Evolutionary conservation across 2,329 filamentous ascomycete genomes (phyloP), one percentile per base, ranked within the genome.

Genomic region (Trematosphaeria pertusa): DNA sequence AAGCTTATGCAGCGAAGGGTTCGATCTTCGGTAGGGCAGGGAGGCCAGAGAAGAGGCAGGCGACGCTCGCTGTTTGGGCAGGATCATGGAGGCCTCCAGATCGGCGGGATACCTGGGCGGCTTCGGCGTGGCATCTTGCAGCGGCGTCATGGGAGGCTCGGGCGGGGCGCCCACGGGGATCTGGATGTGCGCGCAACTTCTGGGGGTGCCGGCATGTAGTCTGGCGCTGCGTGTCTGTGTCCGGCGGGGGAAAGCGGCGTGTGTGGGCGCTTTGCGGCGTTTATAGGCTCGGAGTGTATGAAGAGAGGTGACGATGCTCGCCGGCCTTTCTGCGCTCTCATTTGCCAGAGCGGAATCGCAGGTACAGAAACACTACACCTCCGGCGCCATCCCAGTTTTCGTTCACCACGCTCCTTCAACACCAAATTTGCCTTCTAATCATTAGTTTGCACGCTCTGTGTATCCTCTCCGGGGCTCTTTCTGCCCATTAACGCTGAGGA

Each of bases 41-140:
- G 76, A 74, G 15, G 77, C 73, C 28, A 87, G 77, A 78, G 74
- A 88, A 80, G 59, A 86, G 71, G 69, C 85, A 77, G 65, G 87
- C 43, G 75, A 76, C 40, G 65, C 74, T 52, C 78, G 75, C 47
- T 86, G 82, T 74, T 86, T 89, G 54, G 84, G 81, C 48, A 85
- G 71, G 46, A 73, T 70, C 66, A 81, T 75, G 48, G 86, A 82
- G 59, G 84, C 80, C 58, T 86, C 85, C 66, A 84, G 76, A 64
- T 88, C 86, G 71, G 88, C 87, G 48, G 64, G 54, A 56, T 67
- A 69, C 50, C 58, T 65, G 46, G 68, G 67, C 24, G 65, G 61
- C 48, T 64, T 64, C 44, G 69, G 63, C 54, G 61, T 61, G 61
- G 57, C 71, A 71, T 73, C 67, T 65, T 68, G 69, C 56, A 65